Evolutionary conservation across 495 filamentous ascomycete species (phyloP), one percentile per base, ranked within the genome.

Genomic region (Lindgomyces ingoldianus): DNA sequence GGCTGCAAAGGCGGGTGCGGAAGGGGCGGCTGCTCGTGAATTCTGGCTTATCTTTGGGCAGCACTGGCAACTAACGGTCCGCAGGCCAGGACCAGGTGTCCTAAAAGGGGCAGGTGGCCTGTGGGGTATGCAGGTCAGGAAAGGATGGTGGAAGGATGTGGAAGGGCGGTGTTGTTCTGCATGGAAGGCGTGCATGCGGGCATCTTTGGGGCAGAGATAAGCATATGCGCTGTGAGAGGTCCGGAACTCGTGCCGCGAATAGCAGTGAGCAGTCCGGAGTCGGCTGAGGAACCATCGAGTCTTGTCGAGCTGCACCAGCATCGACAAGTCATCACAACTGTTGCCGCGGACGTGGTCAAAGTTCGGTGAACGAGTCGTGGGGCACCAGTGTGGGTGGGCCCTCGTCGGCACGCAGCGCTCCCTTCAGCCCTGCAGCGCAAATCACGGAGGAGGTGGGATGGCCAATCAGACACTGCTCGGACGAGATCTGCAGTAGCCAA

Each of bases 71-170:
- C 14, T 14, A 14, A 14, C 33, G 6, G 33, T 39, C 33, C 33
- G 14, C 19, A 16, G n/a, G n/a, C n/a, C 41, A 58, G 54, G 62
- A 64, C 21, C 24, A 3, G 11, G 2, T 44, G 26, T n/a, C 62
- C 47, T 0, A 24, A 52, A 30, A 25, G 2, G 47, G 62, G 10
- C 24, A 59, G 29, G 55, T 45, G 46, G 14, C 2, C 46, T 65
- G 62, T 65, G 62, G 62, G 62, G 62, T 65, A 64, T 52, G 55
- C 62, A 55, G 56, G 59, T 16, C 26, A 44, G 19, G 8, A 48
- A 21, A 48, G 49, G 11, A 11, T 8, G 49, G 29, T 6, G 4
- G 21, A 18, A 4, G 44, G 33, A 26, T 18, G n/a, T 12, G 47
- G 21, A 2, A n/a, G n/a, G 60, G 51, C 36, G 60, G 33, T 41